Evolutionary conservation across 768 basidiomycete genomes (phyloP), one percentile per base, ranked within the genome.

Genomic region (Cystobasidium ongulense): DNA sequence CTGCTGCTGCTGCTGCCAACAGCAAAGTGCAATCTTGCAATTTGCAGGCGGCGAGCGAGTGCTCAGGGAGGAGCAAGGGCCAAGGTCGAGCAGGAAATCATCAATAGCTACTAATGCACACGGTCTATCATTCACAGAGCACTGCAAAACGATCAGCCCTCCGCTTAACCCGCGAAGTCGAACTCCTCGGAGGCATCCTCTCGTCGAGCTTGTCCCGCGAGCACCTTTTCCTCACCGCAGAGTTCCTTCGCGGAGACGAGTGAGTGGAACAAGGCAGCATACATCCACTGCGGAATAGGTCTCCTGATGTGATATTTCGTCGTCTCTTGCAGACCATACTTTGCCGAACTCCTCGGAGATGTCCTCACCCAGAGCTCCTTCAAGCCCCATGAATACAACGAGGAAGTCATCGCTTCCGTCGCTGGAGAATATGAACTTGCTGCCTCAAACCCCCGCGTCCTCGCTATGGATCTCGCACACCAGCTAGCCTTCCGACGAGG

Each of bases 181-280:
- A 98, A 83, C 85, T 97, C 41, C 90, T 91, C 80, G 95, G 95
- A 63, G 95, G 93, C 79, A 86, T 93, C 64, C 85, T 98, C 76
- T 92, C 92, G 29, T 84, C 92, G 72, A 88, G 86, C 75, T 84
- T 97, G 76, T 86, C 89, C 21, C 84, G 95, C 77, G 95, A 98
- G 84, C 88, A 97, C 82, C 85, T 99, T 54, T 88, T 92, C 74
- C 83, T 97, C 80, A 94, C 91, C 27, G 92, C 95, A 65, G 94
- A 97, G 82, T 99, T 96, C 84, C 83, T 97, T 78, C 87, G 89
- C 73, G 93, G 91, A 59, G 92, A 99, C 81, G 94, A 96, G 95
- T 97, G 81, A 83, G 92, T 90, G 13, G 35, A 25, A 39, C 10
- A 41, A 3, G 53, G 17, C 52, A 74, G 41, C 41, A 31, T 33